A percentile compares a stretch with the other conserved stretches of the same genome.
Conservation (phyloP, 306 rosid species). For the Begonia fuchsioides region DNA sequence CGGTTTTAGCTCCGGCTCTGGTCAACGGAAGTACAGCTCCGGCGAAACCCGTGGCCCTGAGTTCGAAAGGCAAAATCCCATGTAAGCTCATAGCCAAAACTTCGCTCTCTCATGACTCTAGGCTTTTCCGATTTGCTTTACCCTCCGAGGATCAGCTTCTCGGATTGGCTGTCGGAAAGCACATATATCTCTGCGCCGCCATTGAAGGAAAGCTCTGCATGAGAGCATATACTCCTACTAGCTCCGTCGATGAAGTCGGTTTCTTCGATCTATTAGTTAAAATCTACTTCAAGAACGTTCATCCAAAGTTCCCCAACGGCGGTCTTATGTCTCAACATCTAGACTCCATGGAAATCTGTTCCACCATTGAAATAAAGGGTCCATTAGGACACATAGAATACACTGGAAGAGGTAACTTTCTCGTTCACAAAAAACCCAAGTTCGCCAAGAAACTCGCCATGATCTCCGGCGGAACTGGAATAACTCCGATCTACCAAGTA, state of each 20-base stretch:
- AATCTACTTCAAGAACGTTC: constrained; percentile 49
- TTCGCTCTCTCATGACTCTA: constrained; percentile 46
- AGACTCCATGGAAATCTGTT: constrained; percentile 35
- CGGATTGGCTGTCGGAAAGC: constrained; percentile 76
- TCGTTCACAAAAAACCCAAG: constrained; percentile 33
- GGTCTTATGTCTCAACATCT: constrained; percentile 62
- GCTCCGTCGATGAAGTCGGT: constrained; percentile 39
- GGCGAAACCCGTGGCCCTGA: constrained; percentile 26
- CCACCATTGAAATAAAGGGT: constrained; percentile 51
- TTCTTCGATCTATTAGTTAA: constrained; percentile 61
- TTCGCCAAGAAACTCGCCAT: constrained; percentile 49
- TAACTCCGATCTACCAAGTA: constrained; percentile 74
- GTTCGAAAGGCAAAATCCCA: constrained; percentile 40
- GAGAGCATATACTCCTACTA: constrained; percentile 81
- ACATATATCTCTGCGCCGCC: constrained; percentile 46
- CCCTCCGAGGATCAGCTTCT: constrained; percentile 42
- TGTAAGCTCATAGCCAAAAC: constrained; percentile 45
- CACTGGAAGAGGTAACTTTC: constrained; percentile 40
- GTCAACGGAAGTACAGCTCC: too few species aligned
- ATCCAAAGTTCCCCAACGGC: constrained; percentile 62
- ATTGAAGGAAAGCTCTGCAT: constrained; percentile 56
- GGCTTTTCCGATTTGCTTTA: constrained; percentile 46
- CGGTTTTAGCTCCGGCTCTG: too few species aligned
- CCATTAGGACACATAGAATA: constrained; percentile 84
- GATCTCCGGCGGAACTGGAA: constrained; percentile 86